These are phyloP conservation scores for Cicer cuneatum DNA, from an alignment of 306 rosid species.

Conservation along the genomic window DNA sequence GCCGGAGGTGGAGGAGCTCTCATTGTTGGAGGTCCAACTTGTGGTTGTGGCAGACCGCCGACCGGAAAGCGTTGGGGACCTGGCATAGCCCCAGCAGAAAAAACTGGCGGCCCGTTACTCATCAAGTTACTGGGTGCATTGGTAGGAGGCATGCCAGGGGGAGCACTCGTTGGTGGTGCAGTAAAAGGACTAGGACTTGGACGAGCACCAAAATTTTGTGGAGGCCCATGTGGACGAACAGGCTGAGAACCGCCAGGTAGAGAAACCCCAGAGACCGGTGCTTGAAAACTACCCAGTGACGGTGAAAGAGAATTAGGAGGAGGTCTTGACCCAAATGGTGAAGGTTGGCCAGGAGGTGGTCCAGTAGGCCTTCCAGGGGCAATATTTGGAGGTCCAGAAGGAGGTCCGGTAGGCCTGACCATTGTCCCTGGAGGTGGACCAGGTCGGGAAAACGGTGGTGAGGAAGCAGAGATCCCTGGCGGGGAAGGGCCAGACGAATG, in stretches of 20 bases:
- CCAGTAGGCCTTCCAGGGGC: slow-evolving; percentile 54
- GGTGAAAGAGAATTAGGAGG: slow-evolving; percentile 59
- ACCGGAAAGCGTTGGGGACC: slow-evolving; percentile 67
- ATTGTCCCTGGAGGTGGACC: slow-evolving; percentile 69
- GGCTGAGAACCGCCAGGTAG: slow-evolving; percentile 57
- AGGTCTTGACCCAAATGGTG: slow-evolving; percentile 57
- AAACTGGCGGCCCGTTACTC: slow-evolving; percentile 83
- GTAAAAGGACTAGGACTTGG: slow-evolving; percentile 47
- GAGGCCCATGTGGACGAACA: slow-evolving; percentile 50
- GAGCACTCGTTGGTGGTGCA: slow-evolving; percentile 55
- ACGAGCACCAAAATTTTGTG: slow-evolving; percentile 52
- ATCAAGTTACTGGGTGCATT: slow-evolving; percentile 57
- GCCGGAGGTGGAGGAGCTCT: slow-evolving; percentile 62
- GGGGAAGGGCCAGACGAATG: slow-evolving; percentile 56
- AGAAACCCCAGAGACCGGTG: slow-evolving; percentile 58
- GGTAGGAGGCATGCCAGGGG: slow-evolving; percentile 47
- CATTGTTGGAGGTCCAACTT: slow-evolving; percentile 64
- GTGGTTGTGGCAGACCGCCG: slow-evolving; percentile 53
- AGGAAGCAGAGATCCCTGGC: slow-evolving; percentile 56
- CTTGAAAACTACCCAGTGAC: slow-evolving; percentile 42
- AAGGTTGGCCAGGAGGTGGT: slow-evolving; percentile 55
- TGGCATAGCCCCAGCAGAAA: slow-evolving; percentile 54
- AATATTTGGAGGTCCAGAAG: slow-evolving; percentile 57
- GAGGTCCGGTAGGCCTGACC: slow-evolving; percentile 60
- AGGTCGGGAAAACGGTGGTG: slow-evolving; percentile 68